phyloP scores from a whole-genome alignment of 805 yeast species.

The Ogataea allantospora region DNA sequence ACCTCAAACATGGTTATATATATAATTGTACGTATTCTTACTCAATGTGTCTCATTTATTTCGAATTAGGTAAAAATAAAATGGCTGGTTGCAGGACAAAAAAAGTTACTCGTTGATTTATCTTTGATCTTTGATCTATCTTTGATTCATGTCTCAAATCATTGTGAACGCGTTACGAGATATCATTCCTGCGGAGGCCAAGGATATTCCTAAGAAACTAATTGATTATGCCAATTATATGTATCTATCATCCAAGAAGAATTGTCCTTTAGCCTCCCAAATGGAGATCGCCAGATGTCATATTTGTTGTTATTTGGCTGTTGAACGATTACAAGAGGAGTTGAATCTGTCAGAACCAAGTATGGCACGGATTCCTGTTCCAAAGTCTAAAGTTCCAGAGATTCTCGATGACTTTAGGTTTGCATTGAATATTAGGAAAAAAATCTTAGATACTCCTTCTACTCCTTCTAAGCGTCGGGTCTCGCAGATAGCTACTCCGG shows the following conservation, averaged over 20 bases:
- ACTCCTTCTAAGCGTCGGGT: conserved; percentile 29
- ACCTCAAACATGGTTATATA: too few relatives aligned
- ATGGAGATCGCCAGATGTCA: conserved; percentile 68
- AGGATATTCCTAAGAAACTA: conserved; percentile 43
- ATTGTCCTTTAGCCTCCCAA: conserved; percentile 43
- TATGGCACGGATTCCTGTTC: conserved; percentile 56
- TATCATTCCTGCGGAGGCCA: conserved; percentile 47
- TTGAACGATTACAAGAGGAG: conserved; percentile 44
- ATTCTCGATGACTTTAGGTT: conserved; percentile 45
- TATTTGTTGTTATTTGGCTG: conserved; percentile 62
- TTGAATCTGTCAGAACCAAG: conserved; percentile 50
- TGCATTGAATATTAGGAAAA: conserved; percentile 30
- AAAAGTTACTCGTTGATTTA: not conserved
- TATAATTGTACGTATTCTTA: too few relatives aligned
- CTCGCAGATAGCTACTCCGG: conserved; percentile 14
- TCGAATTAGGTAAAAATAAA: conserved; percentile 12
- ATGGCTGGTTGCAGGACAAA: conserved; percentile 11
- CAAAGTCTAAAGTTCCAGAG: conserved; percentile 40
- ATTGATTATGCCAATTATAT: conserved; percentile 42
- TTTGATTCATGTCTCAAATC: conserved; percentile 31
- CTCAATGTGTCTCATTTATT: conserved; percentile 9
- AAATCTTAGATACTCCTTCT: conserved; percentile 1
- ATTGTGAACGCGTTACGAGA: conserved; percentile 43
- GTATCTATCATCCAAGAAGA: conserved; percentile 53
- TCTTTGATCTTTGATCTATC: not conserved